phyloP scores from a whole-genome alignment of 768 basidiomycete genomes.

The Tylopilus plumbeoviolaceoides region DNA sequence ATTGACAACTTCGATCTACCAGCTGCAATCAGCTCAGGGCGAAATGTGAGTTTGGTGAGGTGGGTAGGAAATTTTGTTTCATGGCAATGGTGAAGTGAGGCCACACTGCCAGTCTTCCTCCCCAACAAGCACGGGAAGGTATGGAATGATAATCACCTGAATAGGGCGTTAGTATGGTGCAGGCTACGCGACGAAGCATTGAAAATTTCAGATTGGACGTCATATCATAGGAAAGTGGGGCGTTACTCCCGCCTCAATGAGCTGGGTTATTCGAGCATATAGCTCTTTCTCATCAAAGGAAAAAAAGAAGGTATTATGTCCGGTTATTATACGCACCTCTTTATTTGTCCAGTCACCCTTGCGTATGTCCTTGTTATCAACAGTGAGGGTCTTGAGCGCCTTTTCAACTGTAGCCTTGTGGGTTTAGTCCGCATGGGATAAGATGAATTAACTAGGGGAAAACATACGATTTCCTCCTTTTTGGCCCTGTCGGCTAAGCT shows the following conservation, averaged over 20 bases:
- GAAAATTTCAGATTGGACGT: constrained; percentile 40
- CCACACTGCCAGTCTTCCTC: constrained; percentile 54
- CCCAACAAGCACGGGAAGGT: constrained; percentile 57
- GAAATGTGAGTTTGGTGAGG: not conserved
- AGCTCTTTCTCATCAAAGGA: constrained; percentile 72
- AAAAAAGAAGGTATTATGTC: constrained; percentile 1
- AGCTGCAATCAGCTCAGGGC: constrained; percentile 12
- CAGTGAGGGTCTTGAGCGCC: constrained; percentile 70
- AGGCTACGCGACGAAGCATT: not conserved
- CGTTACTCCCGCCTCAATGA: constrained; percentile 94
- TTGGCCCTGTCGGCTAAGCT: constrained; percentile 90
- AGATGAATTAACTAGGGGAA: not conserved
- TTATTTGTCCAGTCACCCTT: constrained; percentile 95
- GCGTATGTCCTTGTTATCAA: constrained; percentile 84
- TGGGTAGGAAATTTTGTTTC: constrained; percentile 1
- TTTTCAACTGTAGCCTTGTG: constrained; percentile 79
- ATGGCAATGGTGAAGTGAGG: constrained; percentile 47
- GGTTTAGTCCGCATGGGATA: constrained; percentile 13
- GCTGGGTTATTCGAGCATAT: constrained; percentile 87
- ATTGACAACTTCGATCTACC: constrained; percentile 87
- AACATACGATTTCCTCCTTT: constrained; percentile 90
- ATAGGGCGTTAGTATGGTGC: constrained; percentile 5
- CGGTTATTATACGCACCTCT: constrained; percentile 60
- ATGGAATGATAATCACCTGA: constrained; percentile 20
- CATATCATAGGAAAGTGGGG: constrained; percentile 73